These are phyloP conservation scores for Lactarius trivialis DNA, from an alignment of 768 basidiomycete species.

Conservation along the genomic window DNA sequence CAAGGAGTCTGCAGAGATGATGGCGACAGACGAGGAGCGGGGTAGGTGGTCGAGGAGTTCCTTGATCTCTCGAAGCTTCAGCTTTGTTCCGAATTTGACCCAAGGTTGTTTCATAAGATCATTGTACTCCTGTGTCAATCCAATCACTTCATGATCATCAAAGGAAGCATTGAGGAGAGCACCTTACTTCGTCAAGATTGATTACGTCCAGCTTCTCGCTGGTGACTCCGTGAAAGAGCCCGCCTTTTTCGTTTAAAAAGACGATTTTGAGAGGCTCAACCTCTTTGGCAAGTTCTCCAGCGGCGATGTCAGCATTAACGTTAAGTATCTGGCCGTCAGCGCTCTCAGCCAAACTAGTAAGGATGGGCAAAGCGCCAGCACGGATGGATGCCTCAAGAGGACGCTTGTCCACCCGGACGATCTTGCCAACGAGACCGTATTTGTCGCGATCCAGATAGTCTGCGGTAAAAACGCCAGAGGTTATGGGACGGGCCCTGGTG, in stretches of 20 bases:
- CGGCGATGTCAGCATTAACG: slow-evolving; percentile 98
- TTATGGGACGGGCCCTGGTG: slow-evolving; percentile 95
- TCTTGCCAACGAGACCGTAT: slow-evolving; percentile 93
- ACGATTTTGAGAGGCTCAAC: slow-evolving; percentile 98
- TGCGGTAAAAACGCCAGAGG: slow-evolving; percentile 95
- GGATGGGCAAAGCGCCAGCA: slow-evolving; percentile 91
- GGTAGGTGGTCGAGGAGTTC: slow-evolving; percentile 97
- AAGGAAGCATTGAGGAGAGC: neutral
- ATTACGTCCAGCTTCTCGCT: slow-evolving; percentile 95
- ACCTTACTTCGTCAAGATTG: slow-evolving; percentile 86
- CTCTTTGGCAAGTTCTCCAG: slow-evolving; percentile 96
- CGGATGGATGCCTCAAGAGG: slow-evolving; percentile 96
- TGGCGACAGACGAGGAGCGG: slow-evolving; percentile 95
- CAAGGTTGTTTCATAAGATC: slow-evolving; percentile 95
- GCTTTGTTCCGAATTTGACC: slow-evolving; percentile 99
- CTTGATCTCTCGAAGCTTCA: slow-evolving; percentile 98
- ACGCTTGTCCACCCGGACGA: slow-evolving; percentile 90
- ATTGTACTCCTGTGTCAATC: slow-evolving; percentile 75
- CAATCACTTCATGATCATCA: neutral
- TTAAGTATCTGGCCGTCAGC: slow-evolving; percentile 97
- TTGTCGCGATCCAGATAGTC: slow-evolving; percentile 93
- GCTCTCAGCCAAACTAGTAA: slow-evolving; percentile 91
- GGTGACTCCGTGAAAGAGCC: slow-evolving; percentile 94
- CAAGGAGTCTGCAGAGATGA: slow-evolving; percentile 86
- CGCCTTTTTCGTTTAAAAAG: slow-evolving; percentile 97